Evolutionary conservation across 1,284 basidiomycete genomes (phyloP).

Genomic region (Earliella scabrosa): DNA sequence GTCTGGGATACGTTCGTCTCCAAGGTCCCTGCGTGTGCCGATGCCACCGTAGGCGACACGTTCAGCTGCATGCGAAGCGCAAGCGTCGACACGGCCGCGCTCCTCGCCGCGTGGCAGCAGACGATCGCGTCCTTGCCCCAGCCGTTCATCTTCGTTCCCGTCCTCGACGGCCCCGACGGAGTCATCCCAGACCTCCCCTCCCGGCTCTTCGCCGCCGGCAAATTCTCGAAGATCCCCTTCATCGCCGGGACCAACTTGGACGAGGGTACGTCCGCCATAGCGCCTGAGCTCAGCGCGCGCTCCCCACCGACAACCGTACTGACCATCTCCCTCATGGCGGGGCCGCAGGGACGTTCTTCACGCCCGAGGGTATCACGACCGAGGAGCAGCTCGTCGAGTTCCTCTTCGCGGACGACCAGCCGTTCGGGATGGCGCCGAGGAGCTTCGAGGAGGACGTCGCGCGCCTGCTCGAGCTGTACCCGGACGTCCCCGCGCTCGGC

Average conservation of each 20-base stretch:
- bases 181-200: constrained; percentile 23
- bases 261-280: constrained; percentile 17
- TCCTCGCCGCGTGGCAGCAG: constrained; percentile 5
- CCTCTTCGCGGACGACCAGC: constrained; percentile 20
- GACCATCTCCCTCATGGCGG: no score
- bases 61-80: constrained; percentile 13
- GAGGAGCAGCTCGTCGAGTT: constrained; percentile 32
- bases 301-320: no score
- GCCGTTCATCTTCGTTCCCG: constrained; percentile 18
- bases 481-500: constrained; percentile 50
- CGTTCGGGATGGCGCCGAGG: constrained; percentile 37
- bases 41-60: not conserved
- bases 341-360: constrained; percentile 48
- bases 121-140: constrained; percentile 2
- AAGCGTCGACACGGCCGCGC: not conserved
- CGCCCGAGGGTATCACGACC: constrained; percentile 34
- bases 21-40: constrained; percentile 14
- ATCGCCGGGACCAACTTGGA: constrained; percentile 21
- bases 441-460: constrained; percentile 25
- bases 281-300: no score
- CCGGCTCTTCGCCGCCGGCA: constrained; percentile 12
- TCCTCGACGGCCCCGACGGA: constrained; percentile 16
- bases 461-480: constrained; percentile 47
- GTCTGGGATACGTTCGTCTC: constrained; percentile 17
- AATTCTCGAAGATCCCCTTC: constrained; percentile 20